Base-by-base conservation (phyloP, 352 stramenopile species). In the Phytophthora meadii region DNA sequence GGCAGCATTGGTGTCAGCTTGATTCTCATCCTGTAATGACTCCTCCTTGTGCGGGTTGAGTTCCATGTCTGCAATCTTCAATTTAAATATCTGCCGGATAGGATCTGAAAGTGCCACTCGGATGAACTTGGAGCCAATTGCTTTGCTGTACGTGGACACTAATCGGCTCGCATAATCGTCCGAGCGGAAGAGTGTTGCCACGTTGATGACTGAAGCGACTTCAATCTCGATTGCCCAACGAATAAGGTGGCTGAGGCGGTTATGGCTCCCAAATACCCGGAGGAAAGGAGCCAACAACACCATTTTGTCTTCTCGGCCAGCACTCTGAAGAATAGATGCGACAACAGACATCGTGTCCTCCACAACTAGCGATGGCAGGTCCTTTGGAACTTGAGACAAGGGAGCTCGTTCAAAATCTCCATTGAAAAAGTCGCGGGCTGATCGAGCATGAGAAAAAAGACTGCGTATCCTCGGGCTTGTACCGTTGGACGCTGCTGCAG, bases 191-290 rank as follows among this genome's bases (percentile, higher is more conserved):
- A 93, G 74, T n/a, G 82, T 92, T 42, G 83, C 82, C 12, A 93
- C 82, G 36, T 89, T 89, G 32, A 90, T 84, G 36, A 90, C 81
- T 6, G 79, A 88, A 28, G 79, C 71, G 3, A 91, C 83, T 50
- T 93, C 84, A 39, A 88, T 89, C 50, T 93, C 84, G 17, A 93
- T 93, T 22, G 79, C 81, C 84, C 84, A 93, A 15, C 74, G 73
- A 36, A 93, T 89, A 36, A 93, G 64, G 4, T 77, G 72, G 22
- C 79, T 84, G 17, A 93, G 68, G 28, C 75, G 69, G 27, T 88
- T 79, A 51, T 74, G 79, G 47, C 76, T 87, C 4, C 74, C 84
- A 65, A 89, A 93, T 3, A 91, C 54, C 3, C 84, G 82, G 17
- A 93, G 73, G 15, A 93, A 72, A 5, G 84, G 82, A 37, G 77